These are phyloP conservation scores for Echites panduratus DNA, from an alignment of 257 asterid genomes.

Conservation along the genomic window DNA sequence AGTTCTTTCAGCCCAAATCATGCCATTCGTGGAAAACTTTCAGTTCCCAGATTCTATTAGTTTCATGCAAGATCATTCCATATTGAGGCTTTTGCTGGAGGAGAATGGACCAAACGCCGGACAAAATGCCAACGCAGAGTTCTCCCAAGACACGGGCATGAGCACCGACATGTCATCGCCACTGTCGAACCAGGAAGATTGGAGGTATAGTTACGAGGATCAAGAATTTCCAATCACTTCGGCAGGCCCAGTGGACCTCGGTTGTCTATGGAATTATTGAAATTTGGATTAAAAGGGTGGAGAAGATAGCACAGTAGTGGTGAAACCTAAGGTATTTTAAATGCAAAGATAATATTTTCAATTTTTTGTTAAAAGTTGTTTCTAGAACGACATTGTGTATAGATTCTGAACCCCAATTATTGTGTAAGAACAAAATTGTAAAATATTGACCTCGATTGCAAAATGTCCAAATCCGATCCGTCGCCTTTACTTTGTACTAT, in stretches of 20 bases:
- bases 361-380: conserved; percentile 6
- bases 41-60: conserved; percentile 20
- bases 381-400: conserved; percentile 12
- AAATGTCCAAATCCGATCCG: neutral
- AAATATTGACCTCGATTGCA: neutral
- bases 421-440: neutral
- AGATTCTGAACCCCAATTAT: conserved; percentile 10
- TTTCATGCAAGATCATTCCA: conserved; percentile 42
- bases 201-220: conserved; percentile 18
- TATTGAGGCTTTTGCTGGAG: conserved; percentile 32
- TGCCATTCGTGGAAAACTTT: conserved; percentile 21
- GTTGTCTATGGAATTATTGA: conserved; percentile 36
- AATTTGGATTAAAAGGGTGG: neutral
- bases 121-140: conserved; percentile 8
- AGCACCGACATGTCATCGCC: conserved; percentile 24
- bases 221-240: conserved; percentile 23
- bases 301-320: neutral
- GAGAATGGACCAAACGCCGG: conserved; percentile 11
- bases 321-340: neutral
- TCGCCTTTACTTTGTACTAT: neutral
- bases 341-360: neutral
- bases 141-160: conserved; percentile 16
- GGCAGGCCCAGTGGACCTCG: conserved; percentile 31
- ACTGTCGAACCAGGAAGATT: conserved; percentile 14
- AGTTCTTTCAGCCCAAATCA: conserved; percentile 21